phyloP scores from a whole-genome alignment of 108 stramenopile genomes.

The Nannochloropsis granulata region DNA sequence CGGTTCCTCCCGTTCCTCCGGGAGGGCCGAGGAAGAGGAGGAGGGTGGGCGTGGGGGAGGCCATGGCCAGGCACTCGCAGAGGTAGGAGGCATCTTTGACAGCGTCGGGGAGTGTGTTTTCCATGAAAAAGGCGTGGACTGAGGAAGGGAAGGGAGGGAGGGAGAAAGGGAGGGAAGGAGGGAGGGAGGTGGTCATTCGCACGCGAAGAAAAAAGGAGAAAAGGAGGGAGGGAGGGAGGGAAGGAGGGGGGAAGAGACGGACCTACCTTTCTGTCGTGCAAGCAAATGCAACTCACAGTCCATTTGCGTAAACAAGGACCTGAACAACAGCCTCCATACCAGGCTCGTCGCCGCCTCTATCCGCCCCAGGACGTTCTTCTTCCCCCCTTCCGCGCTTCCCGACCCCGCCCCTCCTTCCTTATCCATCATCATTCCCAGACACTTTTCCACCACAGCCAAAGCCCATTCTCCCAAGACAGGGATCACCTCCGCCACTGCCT shows the following conservation, averaged over 20 bases:
- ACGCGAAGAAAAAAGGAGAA: too few species aligned
- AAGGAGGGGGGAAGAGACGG: too few species aligned
- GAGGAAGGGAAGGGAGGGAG: too few species aligned
- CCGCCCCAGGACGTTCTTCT: not conserved
- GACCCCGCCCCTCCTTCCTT: not conserved
- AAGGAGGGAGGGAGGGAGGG: too few species aligned
- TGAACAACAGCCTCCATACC: not conserved
- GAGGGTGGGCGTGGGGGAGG: not conserved
- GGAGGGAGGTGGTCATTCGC: too few species aligned
- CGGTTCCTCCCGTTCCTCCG: too few species aligned
- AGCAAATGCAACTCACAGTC: not conserved
- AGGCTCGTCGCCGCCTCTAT: not conserved
- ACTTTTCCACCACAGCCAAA: constrained; percentile 1
- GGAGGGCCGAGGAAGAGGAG: not conserved
- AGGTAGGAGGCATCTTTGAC: not conserved
- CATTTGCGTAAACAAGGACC: not conserved
- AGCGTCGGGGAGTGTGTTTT: not conserved
- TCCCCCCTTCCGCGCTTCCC: not conserved
- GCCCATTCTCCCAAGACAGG: constrained; percentile 18
- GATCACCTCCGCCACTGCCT: constrained; percentile 1
- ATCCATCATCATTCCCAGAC: constrained; percentile 8
- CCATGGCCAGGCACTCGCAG: not conserved
- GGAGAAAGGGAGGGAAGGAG: too few species aligned
- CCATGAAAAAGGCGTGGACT: not conserved
- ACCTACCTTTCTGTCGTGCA: not conserved